phyloP scores from a whole-genome alignment of 2,329 filamentous ascomycete species.

The Coniochaeta sp. region DNA sequence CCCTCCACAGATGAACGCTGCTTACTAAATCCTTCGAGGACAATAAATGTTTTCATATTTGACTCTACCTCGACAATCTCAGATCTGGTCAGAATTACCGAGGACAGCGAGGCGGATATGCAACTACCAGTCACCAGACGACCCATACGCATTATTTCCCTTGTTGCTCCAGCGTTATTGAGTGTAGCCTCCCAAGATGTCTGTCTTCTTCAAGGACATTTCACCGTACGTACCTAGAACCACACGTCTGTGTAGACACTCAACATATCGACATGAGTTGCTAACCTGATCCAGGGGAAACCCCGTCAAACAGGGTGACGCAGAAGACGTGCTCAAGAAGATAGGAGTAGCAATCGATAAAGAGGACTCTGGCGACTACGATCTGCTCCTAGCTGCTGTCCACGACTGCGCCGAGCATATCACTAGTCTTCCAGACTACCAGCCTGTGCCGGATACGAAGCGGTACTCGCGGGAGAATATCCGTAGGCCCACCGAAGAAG shows the following conservation, averaged over 20 bases:
- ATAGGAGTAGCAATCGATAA: slow-evolving; percentile 28
- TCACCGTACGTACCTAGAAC: slow-evolving; percentile 17
- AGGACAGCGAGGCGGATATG: neutral
- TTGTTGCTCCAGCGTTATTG: neutral
- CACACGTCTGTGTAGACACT: neutral
- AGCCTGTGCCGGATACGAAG: slow-evolving; percentile 29
- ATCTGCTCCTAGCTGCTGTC: slow-evolving; percentile 39
- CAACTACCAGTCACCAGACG: neutral
- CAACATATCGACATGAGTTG: neutral
- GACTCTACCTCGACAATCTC: too few species aligned
- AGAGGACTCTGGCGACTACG: slow-evolving; percentile 33
- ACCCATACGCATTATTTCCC: neutral
- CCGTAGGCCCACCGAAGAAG: slow-evolving; percentile 26
- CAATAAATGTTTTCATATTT: too few species aligned
- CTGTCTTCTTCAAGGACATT: slow-evolving; percentile 30
- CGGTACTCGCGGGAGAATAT: slow-evolving; percentile 36
- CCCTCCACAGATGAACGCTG: neutral
- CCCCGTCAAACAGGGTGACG: slow-evolving; percentile 31
- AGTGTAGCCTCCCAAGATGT: slow-evolving; percentile 16
- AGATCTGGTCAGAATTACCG: too few species aligned
- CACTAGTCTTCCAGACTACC: slow-evolving; percentile 36
- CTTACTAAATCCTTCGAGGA: neutral
- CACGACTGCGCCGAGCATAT: slow-evolving; percentile 42
- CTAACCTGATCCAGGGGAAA: slow-evolving; percentile 21
- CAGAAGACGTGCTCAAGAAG: slow-evolving; percentile 23